Conservation (phyloP, 768 basidiomycete species). For the Royoungia palumana region DNA sequence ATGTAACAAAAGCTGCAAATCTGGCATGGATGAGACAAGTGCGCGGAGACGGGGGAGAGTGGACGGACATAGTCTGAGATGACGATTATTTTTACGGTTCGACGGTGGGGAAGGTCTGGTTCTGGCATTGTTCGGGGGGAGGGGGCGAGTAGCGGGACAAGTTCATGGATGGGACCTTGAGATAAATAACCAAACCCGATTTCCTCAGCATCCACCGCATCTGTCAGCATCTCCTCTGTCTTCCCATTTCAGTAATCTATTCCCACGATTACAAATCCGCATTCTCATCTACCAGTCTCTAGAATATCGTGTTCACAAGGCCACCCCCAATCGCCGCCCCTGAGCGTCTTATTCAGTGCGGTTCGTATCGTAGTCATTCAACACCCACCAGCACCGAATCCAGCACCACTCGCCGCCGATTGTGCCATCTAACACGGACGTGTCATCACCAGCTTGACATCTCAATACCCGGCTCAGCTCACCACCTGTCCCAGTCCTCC, state of each 20-base stretch:
- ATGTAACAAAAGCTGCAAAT: constrained; percentile 40
- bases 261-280: constrained; percentile 17
- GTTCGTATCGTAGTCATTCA: too few species aligned
- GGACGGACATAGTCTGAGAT: constrained; percentile 35
- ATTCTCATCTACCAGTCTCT: constrained; percentile 27
- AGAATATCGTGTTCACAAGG: constrained; percentile 49
- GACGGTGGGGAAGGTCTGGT: constrained; percentile 11
- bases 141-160: constrained; percentile 5
- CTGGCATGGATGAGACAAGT: constrained; percentile 17
- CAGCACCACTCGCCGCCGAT: constrained; percentile 40
- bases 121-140: constrained; percentile 18
- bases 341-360: constrained; percentile 14
- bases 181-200: constrained; percentile 27
- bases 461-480: constrained; percentile 4
- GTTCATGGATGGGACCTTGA: constrained; percentile 27
- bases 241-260: constrained; percentile 14
- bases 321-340: constrained; percentile 45
- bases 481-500: constrained; percentile 41
- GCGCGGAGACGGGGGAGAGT: neutral
- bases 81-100: constrained; percentile 30
- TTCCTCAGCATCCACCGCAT: constrained; percentile 28
- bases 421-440: constrained; percentile 24
- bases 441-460: neutral
- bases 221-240: constrained; percentile 32
- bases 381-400: constrained; percentile 44